Percentiles rank a stretch among this genome's conserved stretches.
Conservation (phyloP, 768 basidiomycete species). For the Filobasidium floriforme region DNA sequence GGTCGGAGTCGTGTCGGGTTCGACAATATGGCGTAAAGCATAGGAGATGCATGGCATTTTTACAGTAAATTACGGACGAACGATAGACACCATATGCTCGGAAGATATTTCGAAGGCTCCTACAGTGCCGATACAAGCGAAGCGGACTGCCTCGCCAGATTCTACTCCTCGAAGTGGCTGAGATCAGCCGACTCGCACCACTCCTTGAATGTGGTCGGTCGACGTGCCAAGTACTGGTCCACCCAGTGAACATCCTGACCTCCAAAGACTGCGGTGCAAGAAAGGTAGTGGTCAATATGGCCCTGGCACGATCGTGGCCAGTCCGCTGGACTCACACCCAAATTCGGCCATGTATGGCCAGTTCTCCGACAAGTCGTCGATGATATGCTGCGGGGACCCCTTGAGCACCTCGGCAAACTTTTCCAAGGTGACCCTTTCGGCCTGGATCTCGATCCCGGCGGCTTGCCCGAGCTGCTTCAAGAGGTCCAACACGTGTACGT, state of each 20-base stretch:
- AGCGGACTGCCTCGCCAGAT: too few relatives aligned
- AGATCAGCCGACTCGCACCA: not conserved
- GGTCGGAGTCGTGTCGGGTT: too few relatives aligned
- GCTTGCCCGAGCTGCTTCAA: not conserved
- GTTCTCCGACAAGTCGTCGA: constrained; percentile 10
- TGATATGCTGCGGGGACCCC: constrained; percentile 10
- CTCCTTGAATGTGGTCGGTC: constrained; percentile 11
- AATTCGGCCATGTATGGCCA: not conserved
- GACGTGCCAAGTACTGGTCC: constrained; percentile 16
- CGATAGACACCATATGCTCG: too few relatives aligned
- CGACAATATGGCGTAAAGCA: too few relatives aligned
- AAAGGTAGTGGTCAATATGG: too few relatives aligned
- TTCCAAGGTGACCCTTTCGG: constrained; percentile 4
- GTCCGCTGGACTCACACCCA: constrained; percentile 16
- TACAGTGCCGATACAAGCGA: too few relatives aligned
- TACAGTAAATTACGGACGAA: too few relatives aligned
- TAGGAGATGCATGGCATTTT: too few relatives aligned
- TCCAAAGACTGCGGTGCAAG: constrained; percentile 7
- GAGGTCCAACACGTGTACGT: constrained; percentile 4
- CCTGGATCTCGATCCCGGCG: constrained; percentile 7
- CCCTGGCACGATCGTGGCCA: too few relatives aligned
- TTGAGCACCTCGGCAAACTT: constrained; percentile 1
- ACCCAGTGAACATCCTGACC: constrained; percentile 11
- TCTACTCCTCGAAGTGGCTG: too few relatives aligned
- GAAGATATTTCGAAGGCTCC: too few relatives aligned